These are phyloP conservation scores for Wickerhamomyces canadensis DNA, from an alignment of 805 yeast species.

Conservation along the genomic window DNA sequence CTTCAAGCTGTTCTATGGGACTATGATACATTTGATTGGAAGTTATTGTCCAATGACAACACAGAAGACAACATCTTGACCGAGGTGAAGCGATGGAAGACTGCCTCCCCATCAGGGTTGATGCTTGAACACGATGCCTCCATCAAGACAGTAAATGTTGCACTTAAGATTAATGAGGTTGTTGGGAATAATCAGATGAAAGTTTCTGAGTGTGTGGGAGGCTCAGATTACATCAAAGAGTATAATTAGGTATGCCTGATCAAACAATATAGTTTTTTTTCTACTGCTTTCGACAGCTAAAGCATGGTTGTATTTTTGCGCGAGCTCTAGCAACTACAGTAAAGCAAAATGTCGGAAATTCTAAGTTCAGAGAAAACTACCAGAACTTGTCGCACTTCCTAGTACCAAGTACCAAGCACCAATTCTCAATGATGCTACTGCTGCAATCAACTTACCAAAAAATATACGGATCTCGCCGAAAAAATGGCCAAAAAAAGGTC, in stretches of 20 bases:
- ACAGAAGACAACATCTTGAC: conserved; percentile 46
- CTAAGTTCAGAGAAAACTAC: no score
- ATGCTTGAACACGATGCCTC: conserved; percentile 86
- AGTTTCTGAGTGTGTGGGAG: conserved; percentile 72
- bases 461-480: no score
- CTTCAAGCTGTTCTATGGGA: conserved; percentile 90
- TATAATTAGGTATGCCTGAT: neutral
- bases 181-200: conserved; percentile 62
- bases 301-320: no score
- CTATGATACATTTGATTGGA: conserved; percentile 89
- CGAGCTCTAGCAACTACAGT: no score
- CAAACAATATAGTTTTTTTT: no score
- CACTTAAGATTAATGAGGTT: conserved; percentile 49
- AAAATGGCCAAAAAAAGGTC: no score
- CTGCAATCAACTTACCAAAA: no score
- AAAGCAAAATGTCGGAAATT: no score
- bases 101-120: conserved; percentile 44
- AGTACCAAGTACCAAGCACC: no score
- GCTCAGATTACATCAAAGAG: conserved; percentile 50
- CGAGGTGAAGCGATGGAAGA: conserved; percentile 53
- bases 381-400: no score
- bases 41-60: conserved; percentile 47
- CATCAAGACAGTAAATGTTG: conserved; percentile 62
- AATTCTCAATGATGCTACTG: no score
- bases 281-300: no score